Conservation (phyloP, 2,329 filamentous ascomycete genomes). For the Calonectria pteridis region DNA sequence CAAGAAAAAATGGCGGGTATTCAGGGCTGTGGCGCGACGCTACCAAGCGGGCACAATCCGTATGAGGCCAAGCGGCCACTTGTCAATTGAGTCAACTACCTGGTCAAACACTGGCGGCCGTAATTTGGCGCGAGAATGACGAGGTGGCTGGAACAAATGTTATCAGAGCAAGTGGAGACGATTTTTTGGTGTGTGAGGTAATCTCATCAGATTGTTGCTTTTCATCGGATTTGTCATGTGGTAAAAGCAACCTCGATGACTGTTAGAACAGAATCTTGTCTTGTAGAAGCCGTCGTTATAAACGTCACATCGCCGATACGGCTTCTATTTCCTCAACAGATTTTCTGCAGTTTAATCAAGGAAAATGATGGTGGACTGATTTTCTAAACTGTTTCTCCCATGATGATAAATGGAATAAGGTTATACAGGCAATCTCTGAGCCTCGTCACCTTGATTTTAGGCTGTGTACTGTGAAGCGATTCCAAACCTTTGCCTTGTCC, state of each 20-base stretch:
- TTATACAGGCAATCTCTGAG: neutral
- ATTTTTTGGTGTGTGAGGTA: neutral
- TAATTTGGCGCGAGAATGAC: neutral
- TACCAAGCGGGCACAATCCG: neutral
- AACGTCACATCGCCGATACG: too few relatives aligned
- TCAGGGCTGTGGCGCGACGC: neutral
- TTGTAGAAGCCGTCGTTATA: too few relatives aligned
- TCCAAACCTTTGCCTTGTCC: neutral
- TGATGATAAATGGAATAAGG: neutral
- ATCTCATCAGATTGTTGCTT: neutral
- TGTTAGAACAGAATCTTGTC: too few relatives aligned
- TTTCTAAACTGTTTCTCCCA: neutral
- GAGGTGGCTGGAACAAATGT: neutral
- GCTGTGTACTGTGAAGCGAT: neutral
- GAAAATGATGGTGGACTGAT: too few relatives aligned
- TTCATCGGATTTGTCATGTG: neutral
- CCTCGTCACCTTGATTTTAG: neutral
- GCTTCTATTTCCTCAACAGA: too few relatives aligned
- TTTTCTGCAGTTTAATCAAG: too few relatives aligned
- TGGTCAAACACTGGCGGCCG: neutral
- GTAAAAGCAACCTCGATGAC: neutral
- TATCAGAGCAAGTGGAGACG: too few relatives aligned
- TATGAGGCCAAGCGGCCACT: neutral
- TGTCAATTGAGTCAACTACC: neutral
- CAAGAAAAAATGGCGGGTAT: neutral